Evolutionary conservation across 169 alveolate genomes (phyloP), one percentile per base, ranked within the genome.

Genomic region (Plasmodium sp.): DNA sequence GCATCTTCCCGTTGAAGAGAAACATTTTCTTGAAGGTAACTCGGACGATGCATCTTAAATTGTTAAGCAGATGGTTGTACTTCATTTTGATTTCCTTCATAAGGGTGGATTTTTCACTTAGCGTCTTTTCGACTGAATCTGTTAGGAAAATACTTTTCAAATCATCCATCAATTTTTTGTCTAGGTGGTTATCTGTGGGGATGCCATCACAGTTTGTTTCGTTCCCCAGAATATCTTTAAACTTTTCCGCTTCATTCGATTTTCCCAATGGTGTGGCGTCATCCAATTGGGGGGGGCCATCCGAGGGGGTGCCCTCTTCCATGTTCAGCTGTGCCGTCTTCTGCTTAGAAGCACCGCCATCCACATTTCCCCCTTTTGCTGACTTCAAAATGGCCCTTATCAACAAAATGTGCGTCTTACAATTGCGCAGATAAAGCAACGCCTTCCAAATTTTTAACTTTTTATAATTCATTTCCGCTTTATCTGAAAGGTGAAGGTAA

Each of bases 1-100:
- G 81, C 33, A 92, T 92, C 34, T 33, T 82, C 18, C 56, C 56
- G 34, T 33, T 33, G 83, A 92, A 58, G 41, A 81, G 54, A 81
- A 92, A 92, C 92, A 92, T 92, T 92, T 92, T 92, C 14, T 92
- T 36, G 58, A 72, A 92, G 82, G 83, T 92, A 6, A 33, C 56
- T 10, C 51, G 33, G 33, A 82, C 74, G 33, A 92, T 9, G 58
- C 33, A 41, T 56, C 75, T 92, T 82, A 92, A 43, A 45, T 92
- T 92, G 34, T 51, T 92, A 43, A 92, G 54, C 16, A 92, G 39
- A 14, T 39, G 31, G 2, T 92, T 72, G 41, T 92, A 92, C 58
- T 92, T 92, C 67, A n/a, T 72, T 92, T 72, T 92, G 0, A 83
- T 71, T 10, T 92, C 95, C 77, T 92, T 92, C 43, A 92, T 3